phyloP scores from a whole-genome alignment of 1,284 basidiomycete genomes.

The Pseudozyma hubeiensis region DNA sequence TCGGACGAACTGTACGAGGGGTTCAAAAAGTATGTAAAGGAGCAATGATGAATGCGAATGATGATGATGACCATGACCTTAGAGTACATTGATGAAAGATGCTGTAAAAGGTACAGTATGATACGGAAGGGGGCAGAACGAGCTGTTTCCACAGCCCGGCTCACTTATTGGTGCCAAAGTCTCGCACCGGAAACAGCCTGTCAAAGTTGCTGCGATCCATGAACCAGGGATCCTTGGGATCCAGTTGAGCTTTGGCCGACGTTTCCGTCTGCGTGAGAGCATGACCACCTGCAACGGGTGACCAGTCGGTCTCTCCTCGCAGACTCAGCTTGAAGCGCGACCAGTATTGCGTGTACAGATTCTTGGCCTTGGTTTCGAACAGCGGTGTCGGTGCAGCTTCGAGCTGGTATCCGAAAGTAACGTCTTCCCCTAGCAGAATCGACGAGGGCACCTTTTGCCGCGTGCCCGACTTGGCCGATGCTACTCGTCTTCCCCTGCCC shows the following conservation, averaged over 20 bases:
- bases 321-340: slow-evolving; percentile 45
- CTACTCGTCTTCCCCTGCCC: slow-evolving; percentile 31
- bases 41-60: slow-evolving; percentile 8
- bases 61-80: neutral
- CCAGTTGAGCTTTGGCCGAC: slow-evolving; percentile 19
- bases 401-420: slow-evolving; percentile 44
- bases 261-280: slow-evolving; percentile 19
- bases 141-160: neutral
- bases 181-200: slow-evolving; percentile 37
- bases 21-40: slow-evolving; percentile 47
- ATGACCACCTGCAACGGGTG: slow-evolving; percentile 14
- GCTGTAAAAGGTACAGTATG: neutral
- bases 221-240: slow-evolving; percentile 54
- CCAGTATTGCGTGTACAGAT: slow-evolving; percentile 48
- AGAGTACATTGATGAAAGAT: slow-evolving; percentile 14
- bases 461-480: slow-evolving; percentile 15
- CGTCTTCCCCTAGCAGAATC: slow-evolving; percentile 40
- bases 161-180: slow-evolving; percentile 10
- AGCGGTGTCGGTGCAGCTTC: slow-evolving; percentile 44
- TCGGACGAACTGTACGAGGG: slow-evolving; percentile 24
- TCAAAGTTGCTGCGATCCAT: slow-evolving; percentile 52
- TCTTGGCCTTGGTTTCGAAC: slow-evolving; percentile 34
- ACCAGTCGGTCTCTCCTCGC: slow-evolving; percentile 46
- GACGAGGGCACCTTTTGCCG: slow-evolving; percentile 39
- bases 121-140: neutral